A percentile compares a stretch with the other conserved stretches of the same genome.
phyloP scores from a whole-genome alignment of 345 rosid genomes.

The Salix udensis region DNA sequence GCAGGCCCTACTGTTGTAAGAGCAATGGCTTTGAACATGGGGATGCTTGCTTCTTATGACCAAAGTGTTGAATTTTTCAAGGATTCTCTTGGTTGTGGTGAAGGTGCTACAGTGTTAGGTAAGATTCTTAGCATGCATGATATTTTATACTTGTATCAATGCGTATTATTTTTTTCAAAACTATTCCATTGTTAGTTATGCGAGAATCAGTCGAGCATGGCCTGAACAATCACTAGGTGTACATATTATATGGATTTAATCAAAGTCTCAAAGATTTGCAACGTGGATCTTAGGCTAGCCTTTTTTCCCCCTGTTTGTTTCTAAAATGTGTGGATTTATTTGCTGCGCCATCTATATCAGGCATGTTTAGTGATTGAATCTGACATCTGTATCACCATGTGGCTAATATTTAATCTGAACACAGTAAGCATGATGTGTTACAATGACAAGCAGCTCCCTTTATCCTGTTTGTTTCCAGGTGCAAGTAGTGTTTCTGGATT shows the following conservation, averaged over 20 bases:
- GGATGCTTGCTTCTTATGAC: conserved; percentile 99
- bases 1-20: conserved; percentile 99
- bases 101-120: conserved; percentile 64
- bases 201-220: background rate
- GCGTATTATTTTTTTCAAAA: background rate
- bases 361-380: background rate
- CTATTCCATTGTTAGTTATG: background rate
- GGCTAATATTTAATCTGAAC: background rate
- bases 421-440: background rate
- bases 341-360: background rate
- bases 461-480: conserved; percentile 38
- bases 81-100: conserved; percentile 73
- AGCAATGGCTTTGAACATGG: conserved; percentile 99
- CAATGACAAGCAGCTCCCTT: background rate
- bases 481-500: conserved; percentile 92
- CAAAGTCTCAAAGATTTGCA: background rate
- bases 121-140: conserved; percentile 5
- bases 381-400: background rate
- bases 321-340: background rate
- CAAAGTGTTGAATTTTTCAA: conserved; percentile 88
- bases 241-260: background rate
- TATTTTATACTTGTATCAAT: background rate
- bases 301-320: background rate
- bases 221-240: background rate
- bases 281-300: background rate